phyloP scores from a whole-genome alignment of 2,329 filamentous ascomycete genomes.

The Teratosphaeria viscida region DNA sequence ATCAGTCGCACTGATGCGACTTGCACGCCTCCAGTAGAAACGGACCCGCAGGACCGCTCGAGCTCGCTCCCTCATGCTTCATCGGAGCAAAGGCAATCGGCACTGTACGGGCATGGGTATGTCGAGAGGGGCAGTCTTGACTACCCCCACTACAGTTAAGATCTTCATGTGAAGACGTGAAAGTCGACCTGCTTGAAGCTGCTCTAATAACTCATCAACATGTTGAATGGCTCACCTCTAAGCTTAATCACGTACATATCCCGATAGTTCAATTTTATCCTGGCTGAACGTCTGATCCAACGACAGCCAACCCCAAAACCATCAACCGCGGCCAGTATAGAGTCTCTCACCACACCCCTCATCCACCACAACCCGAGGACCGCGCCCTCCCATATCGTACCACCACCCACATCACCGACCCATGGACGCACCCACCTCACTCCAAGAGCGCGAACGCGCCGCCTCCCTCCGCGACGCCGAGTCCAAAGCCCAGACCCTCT shows the following conservation, averaged over 20 bases:
- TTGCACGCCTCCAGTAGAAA: too few relatives aligned
- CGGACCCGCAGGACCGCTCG: too few relatives aligned
- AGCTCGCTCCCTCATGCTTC: background rate
- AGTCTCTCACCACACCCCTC: too few relatives aligned
- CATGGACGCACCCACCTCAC: background rate
- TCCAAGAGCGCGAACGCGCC: background rate
- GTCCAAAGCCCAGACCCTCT: conserved; percentile 35
- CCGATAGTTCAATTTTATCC: background rate
- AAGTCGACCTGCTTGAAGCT: background rate
- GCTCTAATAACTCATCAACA: background rate
- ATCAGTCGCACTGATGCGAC: too few relatives aligned
- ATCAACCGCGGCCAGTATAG: too few relatives aligned
- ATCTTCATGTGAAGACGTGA: background rate
- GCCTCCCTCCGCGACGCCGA: background rate
- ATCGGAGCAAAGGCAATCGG: background rate
- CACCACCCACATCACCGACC: background rate
- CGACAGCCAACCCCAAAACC: too few relatives aligned
- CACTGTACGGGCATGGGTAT: background rate
- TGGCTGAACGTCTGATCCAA: background rate
- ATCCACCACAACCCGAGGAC: too few relatives aligned
- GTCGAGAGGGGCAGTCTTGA: background rate
- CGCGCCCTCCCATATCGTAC: background rate
- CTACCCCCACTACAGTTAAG: background rate
- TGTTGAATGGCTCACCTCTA: background rate
- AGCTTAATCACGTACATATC: too few relatives aligned